Conservation (phyloP, 2,329 filamentous ascomycete genomes). For the Aspergillus latus region DNA sequence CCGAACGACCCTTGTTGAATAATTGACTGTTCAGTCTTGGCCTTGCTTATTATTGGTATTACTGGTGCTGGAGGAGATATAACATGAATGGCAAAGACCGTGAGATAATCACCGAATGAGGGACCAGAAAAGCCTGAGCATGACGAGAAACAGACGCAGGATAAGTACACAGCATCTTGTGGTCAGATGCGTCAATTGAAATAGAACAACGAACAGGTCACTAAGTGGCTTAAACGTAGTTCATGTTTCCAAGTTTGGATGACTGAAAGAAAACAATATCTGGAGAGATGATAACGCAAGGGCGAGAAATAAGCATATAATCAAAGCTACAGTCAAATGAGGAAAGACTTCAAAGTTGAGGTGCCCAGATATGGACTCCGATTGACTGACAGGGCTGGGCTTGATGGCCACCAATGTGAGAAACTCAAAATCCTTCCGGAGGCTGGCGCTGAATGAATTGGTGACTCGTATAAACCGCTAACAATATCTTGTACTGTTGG, state of each 20-base stretch:
- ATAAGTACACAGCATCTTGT: not conserved
- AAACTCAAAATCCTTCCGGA: too few relatives aligned
- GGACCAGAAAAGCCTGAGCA: not conserved
- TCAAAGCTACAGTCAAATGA: conserved; percentile 14
- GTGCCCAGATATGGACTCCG: too few relatives aligned
- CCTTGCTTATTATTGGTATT: not conserved
- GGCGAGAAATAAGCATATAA: conserved; percentile 22
- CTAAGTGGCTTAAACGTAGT: conserved; percentile 15
- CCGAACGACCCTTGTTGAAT: not conserved
- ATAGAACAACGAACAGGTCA: conserved; percentile 14
- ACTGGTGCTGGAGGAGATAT: not conserved
- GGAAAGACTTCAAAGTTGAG: not conserved
- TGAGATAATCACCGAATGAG: not conserved
- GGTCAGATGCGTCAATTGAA: conserved; percentile 1
- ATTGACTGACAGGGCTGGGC: not conserved
- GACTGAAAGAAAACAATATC: conserved; percentile 17
- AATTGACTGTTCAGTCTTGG: not conserved
- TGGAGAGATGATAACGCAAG: conserved; percentile 22
- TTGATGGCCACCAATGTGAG: not conserved
- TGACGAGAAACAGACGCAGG: not conserved
- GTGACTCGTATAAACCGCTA: too few relatives aligned
- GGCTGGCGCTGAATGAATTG: too few relatives aligned
- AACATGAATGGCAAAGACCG: not conserved
- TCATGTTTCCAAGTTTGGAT: conserved; percentile 24
- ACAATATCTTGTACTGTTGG: too few relatives aligned